Conservation (phyloP, 2,329 filamentous ascomycete genomes). For the Aaosphaeria pasadenensis region DNA sequence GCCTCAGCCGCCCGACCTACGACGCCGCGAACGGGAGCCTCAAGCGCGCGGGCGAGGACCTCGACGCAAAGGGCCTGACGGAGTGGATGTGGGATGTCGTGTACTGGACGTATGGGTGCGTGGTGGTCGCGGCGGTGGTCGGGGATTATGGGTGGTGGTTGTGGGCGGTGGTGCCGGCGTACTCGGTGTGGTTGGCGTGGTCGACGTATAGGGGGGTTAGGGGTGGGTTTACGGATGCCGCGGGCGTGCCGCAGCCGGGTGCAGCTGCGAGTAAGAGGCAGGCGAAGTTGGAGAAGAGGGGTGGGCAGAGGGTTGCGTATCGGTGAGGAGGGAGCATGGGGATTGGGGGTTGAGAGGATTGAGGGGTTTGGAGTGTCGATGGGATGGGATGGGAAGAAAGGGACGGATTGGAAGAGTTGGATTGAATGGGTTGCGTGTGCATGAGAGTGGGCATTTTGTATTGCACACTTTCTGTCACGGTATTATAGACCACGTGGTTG, state of each 20-base stretch:
- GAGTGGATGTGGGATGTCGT: slow-evolving; percentile 98
- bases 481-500: too few relatives aligned
- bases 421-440: not conserved
- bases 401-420: not conserved
- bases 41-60: slow-evolving; percentile 77
- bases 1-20: slow-evolving; percentile 74
- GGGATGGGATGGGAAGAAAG: not conserved
- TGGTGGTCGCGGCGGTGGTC: slow-evolving; percentile 68
- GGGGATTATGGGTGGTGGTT: slow-evolving; percentile 78
- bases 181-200: slow-evolving; percentile 45
- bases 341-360: not conserved
- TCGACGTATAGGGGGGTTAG: slow-evolving; percentile 46
- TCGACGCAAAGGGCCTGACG: slow-evolving; percentile 82
- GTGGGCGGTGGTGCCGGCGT: slow-evolving; percentile 43
- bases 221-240: slow-evolving; percentile 40
- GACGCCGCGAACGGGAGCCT: slow-evolving; percentile 58
- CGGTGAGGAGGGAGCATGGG: slow-evolving; percentile 24
- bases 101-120: slow-evolving; percentile 86
- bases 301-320: slow-evolving; percentile 48
- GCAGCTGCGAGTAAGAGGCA: slow-evolving; percentile 45
- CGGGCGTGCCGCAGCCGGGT: slow-evolving; percentile 32
- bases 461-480: too few relatives aligned
- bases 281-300: slow-evolving; percentile 52
- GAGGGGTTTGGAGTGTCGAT: not conserved
- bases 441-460: too few relatives aligned